Conservation (phyloP, 352 stramenopile genomes). For the Phytophthora macrochlamydospora region DNA sequence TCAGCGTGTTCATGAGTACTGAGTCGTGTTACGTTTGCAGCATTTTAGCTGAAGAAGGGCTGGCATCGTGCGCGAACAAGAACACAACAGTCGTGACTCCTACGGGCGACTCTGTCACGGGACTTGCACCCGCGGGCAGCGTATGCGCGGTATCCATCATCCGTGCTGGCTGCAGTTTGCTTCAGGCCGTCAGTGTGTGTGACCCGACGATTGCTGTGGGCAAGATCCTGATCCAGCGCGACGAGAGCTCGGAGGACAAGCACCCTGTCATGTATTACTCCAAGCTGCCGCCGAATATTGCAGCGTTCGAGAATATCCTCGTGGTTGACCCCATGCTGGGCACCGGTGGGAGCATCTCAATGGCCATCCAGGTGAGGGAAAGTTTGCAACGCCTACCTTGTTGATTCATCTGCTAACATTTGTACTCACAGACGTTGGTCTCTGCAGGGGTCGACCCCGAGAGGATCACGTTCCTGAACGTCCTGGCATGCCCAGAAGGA, state of each 20-base stretch:
- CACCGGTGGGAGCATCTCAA: constrained; percentile 89
- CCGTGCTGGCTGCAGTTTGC: constrained; percentile 86
- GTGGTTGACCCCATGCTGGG: constrained; percentile 97
- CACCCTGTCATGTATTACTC: constrained; percentile 92
- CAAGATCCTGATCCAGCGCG: constrained; percentile 94
- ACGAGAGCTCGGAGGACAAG: constrained; percentile 89
- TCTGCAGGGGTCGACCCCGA: constrained; percentile 79
- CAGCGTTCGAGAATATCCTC: constrained; percentile 81
- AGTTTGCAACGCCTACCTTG: neutral
- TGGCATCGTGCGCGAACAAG: constrained; percentile 55
- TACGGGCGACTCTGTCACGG: constrained; percentile 57
- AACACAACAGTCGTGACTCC: constrained; percentile 58
- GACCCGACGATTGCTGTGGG: constrained; percentile 79
- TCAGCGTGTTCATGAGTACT: neutral
- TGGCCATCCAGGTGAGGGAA: constrained; percentile 81
- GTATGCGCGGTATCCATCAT: constrained; percentile 95
- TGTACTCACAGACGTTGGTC: constrained; percentile 52
- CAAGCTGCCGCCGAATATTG: constrained; percentile 90
- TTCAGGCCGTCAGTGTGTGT: constrained; percentile 89
- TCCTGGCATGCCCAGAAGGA: constrained; percentile 92
- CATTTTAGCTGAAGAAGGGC: constrained; percentile 68
- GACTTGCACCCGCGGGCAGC: constrained; percentile 47
- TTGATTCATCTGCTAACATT: neutral
- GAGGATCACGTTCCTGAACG: constrained; percentile 95
- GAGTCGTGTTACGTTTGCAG: constrained; percentile 22